These are phyloP conservation scores for Russula compacta DNA, from an alignment of 768 basidiomycete species.

Conservation along the genomic window DNA sequence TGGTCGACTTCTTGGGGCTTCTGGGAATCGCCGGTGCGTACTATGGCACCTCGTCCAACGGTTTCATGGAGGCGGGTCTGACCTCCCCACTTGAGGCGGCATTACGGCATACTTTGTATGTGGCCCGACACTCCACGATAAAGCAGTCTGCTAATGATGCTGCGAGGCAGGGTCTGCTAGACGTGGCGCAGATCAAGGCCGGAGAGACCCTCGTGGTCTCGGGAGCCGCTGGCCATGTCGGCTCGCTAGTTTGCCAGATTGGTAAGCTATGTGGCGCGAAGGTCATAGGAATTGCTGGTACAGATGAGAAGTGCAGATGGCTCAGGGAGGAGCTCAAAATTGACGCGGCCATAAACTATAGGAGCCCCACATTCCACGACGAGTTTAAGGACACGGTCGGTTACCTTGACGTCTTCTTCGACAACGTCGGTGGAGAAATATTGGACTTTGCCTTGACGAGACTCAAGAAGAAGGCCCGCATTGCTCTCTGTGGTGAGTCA, in stretches of 20 bases:
- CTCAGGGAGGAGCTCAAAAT: conserved; percentile 76
- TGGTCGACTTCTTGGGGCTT: conserved; percentile 72
- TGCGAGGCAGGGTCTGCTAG: conserved; percentile 59
- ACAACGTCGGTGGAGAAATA: conserved; percentile 77
- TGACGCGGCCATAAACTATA: conserved; percentile 82
- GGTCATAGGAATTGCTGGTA: conserved; percentile 85
- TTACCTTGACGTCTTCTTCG: conserved; percentile 77
- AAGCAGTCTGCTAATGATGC: conserved; percentile 1
- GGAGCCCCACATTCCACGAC: conserved; percentile 56
- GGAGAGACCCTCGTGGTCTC: conserved; percentile 87
- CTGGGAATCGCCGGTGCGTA: conserved; percentile 65
- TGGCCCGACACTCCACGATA: background rate
- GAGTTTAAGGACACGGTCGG: conserved; percentile 66
- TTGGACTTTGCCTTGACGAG: conserved; percentile 68
- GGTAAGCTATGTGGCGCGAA: conserved; percentile 71
- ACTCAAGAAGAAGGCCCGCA: conserved; percentile 66
- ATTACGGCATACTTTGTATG: conserved; percentile 86
- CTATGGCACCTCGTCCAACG: background rate
- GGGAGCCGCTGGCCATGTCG: conserved; percentile 90
- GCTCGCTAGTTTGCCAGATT: conserved; percentile 75
- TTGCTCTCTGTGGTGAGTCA: conserved; percentile 69
- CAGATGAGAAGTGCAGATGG: conserved; percentile 78
- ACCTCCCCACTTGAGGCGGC: conserved; percentile 33
- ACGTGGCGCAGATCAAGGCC: conserved; percentile 68
- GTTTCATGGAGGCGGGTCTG: background rate